Conservation (phyloP, 768 basidiomycete genomes). For the Calocybe cyanea region DNA sequence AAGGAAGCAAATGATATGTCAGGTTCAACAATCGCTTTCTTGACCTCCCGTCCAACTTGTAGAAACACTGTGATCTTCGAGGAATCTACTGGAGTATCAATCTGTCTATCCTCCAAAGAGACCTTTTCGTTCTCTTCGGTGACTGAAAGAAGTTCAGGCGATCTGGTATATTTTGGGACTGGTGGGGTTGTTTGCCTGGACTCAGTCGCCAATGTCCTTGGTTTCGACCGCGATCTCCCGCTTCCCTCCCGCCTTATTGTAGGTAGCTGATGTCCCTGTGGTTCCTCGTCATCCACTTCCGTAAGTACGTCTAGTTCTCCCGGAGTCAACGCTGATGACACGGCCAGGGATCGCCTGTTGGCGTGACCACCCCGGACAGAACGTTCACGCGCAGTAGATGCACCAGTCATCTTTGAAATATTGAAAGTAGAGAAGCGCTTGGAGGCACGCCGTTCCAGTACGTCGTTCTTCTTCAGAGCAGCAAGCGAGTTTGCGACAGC, state of each 20-base stretch:
- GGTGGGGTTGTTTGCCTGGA: constrained; percentile 31
- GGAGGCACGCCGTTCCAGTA: constrained; percentile 86
- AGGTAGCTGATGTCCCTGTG: constrained; percentile 15
- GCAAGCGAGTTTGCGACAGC: constrained; percentile 80
- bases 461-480: constrained; percentile 82
- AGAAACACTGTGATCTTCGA: constrained; percentile 74
- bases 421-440: constrained; percentile 96
- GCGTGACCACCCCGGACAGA: constrained; percentile 42
- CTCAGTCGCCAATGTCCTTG: constrained; percentile 37
- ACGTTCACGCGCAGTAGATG: constrained; percentile 41
- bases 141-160: constrained; percentile 32
- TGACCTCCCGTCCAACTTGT: constrained; percentile 87
- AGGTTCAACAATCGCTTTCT: constrained; percentile 74
- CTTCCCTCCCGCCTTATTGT: constrained; percentile 23
- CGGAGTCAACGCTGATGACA: constrained; percentile 57
- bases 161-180: constrained; percentile 45
- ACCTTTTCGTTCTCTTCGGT: constrained; percentile 8
- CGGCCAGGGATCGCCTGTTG: constrained; percentile 68
- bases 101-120: constrained; percentile 1
- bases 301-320: constrained; percentile 73
- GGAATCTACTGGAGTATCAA: constrained; percentile 19
- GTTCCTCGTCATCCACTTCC: constrained; percentile 66
- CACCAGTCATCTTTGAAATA: constrained; percentile 87
- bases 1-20: constrained; percentile 70
- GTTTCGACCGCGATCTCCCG: constrained; percentile 21